Base-by-base conservation (phyloP, 495 filamentous ascomycete genomes). In the Rostrohypoxylon terebratum region DNA sequence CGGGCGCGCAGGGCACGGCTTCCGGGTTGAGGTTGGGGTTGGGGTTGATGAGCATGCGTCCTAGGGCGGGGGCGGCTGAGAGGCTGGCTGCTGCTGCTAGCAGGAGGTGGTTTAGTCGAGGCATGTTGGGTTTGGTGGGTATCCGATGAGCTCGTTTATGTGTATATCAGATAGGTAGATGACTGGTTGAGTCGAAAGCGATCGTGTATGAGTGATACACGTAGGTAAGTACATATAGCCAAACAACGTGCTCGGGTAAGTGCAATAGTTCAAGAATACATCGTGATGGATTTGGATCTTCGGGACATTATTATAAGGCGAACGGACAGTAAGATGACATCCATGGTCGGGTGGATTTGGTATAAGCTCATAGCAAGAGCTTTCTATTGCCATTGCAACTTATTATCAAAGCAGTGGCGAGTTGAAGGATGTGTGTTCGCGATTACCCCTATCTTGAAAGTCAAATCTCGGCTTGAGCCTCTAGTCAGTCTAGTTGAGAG, bases 271-370 rank as follows among this genome's bases (percentile, higher is more conserved):
- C n/a, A n/a, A n/a, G n/a, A n/a, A n/a, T n/a, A n/a, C n/a, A n/a
- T 51, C 0, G 8, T 20, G 18, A 11, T 6, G 53, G 40, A 13
- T 18, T 31, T 20, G 13, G 25, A 54, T 47, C 13, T 38, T 6
- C 11, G 21, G 34, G 25, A n/a, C 11, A 13, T 42, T 71, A 20
- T 67, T 67, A 60, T 40, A 18, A 33, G n/a, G 21, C 47, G 10
- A 33, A 42, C 9, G 48, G 36, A 34, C 7, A 31, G 20, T 1
- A 33, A 5, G 21, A 20, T 20, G 14, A 55, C 55, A 57, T 28
- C 21, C 23, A 28, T n/a, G 10, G 10, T 53, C 28, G 1, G 28
- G 28, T 16, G 14, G 23, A 5, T n/a, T 45, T 45, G 13, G 3
- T 5, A 7, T 1, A 6, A 8, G 42, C 1, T 45, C 42, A 45